Evolutionary conservation across 169 alveolate species (phyloP).

Genomic region (Condylostoma magnum): DNA sequence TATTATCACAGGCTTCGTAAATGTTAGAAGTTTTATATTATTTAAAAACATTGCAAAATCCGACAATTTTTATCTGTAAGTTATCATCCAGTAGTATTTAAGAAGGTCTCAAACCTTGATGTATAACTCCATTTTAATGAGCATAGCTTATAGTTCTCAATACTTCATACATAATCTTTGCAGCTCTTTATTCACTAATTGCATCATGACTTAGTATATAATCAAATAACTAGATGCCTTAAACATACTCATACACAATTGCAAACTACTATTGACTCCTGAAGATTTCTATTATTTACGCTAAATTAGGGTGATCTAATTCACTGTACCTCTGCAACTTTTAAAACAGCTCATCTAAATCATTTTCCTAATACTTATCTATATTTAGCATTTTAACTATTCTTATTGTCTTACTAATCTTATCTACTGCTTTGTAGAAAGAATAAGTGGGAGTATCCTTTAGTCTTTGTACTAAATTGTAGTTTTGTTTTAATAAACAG

Average conservation of each 20-base stretch:
- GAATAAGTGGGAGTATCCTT: too few species aligned
- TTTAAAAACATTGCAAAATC: too few species aligned
- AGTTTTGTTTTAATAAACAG: too few species aligned
- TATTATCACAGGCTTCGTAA: conserved; percentile 50
- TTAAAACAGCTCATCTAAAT: background rate
- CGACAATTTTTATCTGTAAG: too few species aligned
- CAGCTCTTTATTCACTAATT: conserved; percentile 73
- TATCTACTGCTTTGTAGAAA: too few species aligned
- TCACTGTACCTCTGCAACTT: conserved; percentile 62
- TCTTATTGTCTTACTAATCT: too few species aligned
- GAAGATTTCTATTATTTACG: conserved; percentile 64
- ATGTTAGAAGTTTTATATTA: too few species aligned
- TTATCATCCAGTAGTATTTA: conserved; percentile 64
- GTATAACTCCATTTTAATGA: conserved; percentile 75
- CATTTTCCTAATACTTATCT: background rate
- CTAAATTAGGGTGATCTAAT: conserved; percentile 74
- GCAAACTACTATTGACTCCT: conserved; percentile 64
- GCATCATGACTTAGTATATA: background rate
- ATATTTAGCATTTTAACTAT: conserved; percentile 50
- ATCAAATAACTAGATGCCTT: conserved; percentile 73
- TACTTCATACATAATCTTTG: conserved; percentile 55
- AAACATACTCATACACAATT: conserved; percentile 67
- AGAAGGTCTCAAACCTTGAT: conserved; percentile 86
- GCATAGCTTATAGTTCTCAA: conserved; percentile 71
- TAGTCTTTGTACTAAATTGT: too few species aligned